Conservation (phyloP, 108 stramenopile genomes). For the Chaetoceros muelleri region DNA sequence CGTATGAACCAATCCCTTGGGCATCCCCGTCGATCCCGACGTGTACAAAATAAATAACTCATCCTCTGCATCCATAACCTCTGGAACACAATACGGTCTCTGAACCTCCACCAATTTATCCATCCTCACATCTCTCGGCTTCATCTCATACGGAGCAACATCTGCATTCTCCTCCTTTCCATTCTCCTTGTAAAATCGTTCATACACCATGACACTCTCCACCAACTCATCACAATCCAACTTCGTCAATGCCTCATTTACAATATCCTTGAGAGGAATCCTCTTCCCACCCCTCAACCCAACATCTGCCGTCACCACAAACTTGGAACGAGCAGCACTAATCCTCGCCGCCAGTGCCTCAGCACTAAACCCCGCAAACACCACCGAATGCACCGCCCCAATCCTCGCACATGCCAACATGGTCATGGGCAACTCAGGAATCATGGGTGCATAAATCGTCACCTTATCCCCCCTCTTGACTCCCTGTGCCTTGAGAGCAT, state of each 20-base stretch:
- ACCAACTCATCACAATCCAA: slow-evolving; percentile 54
- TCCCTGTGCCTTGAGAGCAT: slow-evolving; percentile 75
- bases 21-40: slow-evolving; percentile 89
- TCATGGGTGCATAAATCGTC: slow-evolving; percentile 99
- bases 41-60: slow-evolving; percentile 96
- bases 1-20: slow-evolving; percentile 92
- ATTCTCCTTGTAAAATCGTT: slow-evolving; percentile 38
- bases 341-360: slow-evolving; percentile 90
- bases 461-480: slow-evolving; percentile 89
- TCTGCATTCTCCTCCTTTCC: slow-evolving; percentile 28
- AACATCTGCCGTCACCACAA: slow-evolving; percentile 78
- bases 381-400: slow-evolving; percentile 94
- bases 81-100: slow-evolving; percentile 94
- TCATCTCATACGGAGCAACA: slow-evolving; percentile 25
- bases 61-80: slow-evolving; percentile 93
- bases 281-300: slow-evolving; percentile 72
- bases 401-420: slow-evolving; percentile 98
- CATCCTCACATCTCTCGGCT: slow-evolving; percentile 77
- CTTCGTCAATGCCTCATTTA: slow-evolving; percentile 68
- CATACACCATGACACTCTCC: slow-evolving; percentile 79
- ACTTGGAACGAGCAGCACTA: slow-evolving; percentile 64
- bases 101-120: slow-evolving; percentile 64
- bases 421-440: slow-evolving; percentile 90
- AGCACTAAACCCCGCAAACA: slow-evolving; percentile 95
- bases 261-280: slow-evolving; percentile 84